phyloP scores from a whole-genome alignment of 2,329 filamentous ascomycete species.

The Sporothrix phasma region DNA sequence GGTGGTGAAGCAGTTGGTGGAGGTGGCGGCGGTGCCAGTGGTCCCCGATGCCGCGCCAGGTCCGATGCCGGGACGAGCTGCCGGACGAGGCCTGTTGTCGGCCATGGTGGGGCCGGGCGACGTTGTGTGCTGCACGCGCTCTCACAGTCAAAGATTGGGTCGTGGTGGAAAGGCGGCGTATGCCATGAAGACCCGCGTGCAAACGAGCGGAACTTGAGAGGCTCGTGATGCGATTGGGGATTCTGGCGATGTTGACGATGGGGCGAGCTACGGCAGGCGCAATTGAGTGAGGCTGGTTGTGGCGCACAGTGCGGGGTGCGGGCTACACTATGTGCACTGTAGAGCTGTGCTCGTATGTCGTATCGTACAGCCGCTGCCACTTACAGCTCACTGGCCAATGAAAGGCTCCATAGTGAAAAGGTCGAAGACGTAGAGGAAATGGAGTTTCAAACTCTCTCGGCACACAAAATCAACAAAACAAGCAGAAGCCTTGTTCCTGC shows the following conservation, averaged over 20 bases:
- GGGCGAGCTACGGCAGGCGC: not conserved
- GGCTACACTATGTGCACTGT: not conserved
- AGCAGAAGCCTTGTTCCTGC: not conserved
- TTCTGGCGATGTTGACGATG: not conserved
- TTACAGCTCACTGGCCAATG: constrained; percentile 6
- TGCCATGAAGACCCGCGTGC: not conserved
- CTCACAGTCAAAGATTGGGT: not conserved
- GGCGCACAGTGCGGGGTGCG: not conserved
- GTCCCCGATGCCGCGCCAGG: not conserved
- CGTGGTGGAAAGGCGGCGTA: not conserved
- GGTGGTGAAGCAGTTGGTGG: not conserved
- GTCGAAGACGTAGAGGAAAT: not conserved
- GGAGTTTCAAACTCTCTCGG: not conserved
- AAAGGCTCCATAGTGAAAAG: not conserved
- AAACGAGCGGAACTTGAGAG: not conserved
- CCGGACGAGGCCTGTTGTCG: not conserved
- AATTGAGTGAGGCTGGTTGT: constrained; percentile 1
- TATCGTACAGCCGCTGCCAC: not conserved
- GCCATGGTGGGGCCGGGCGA: not conserved
- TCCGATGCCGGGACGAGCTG: not conserved
- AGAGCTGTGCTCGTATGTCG: too few species aligned
- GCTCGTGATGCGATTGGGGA: not conserved
- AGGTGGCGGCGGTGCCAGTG: not conserved
- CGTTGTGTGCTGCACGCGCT: not conserved
- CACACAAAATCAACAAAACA: not conserved